Base-by-base conservation (phyloP, 2,329 filamentous ascomycete species). In the Neonectria ditissima region DNA sequence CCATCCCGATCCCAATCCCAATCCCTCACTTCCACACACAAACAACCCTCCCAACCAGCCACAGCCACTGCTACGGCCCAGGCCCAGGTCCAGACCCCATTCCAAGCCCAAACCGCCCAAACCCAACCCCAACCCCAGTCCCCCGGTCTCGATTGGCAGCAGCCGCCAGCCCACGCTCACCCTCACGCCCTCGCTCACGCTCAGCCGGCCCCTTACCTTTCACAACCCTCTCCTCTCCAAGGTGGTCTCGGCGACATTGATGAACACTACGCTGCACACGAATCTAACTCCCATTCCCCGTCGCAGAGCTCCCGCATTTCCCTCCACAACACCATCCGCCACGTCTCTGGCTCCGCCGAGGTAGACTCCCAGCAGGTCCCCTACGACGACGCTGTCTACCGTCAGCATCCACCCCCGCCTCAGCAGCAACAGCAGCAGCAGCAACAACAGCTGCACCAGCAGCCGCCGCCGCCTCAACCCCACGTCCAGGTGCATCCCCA, bases 361-460 rank as follows among this genome's bases (percentile, higher is more conserved):
- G 70, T 77, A 61, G 84, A 84, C 26, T 73, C 75, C 22, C 80
- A 82, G 4, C 77, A 74, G 28, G 80, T 81, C 4, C 77, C 82
- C 20, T 85, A 84, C 69, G 82, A 84, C 67, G 82, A 86, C 34
- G 67, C 79, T 43, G 74, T 74, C 62, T 83, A 81, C 68, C 72
- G 69, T 28, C 70, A 76, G 56, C 74, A 71, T 52, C 80, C 84
- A 65, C 80, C 80, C 59, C 71, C 69, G 45, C 73, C 72, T 18
- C 68, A 63, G 59, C 70, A 73, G 51, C 71, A 73, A 56, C 72
- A 72, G 43, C 70, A 73, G 51, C 71, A 73, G 58, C 72, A 72
- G 43, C 70, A 73, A 55, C 71, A 68, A 22, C 73, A 74, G 44
- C 65, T 64, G 54, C 69, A 70, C n/a, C 67, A 68, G 41, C 66